These are phyloP conservation scores for Cyclotella cryptica DNA, from an alignment of 108 stramenopile species.

Conservation along the genomic window DNA sequence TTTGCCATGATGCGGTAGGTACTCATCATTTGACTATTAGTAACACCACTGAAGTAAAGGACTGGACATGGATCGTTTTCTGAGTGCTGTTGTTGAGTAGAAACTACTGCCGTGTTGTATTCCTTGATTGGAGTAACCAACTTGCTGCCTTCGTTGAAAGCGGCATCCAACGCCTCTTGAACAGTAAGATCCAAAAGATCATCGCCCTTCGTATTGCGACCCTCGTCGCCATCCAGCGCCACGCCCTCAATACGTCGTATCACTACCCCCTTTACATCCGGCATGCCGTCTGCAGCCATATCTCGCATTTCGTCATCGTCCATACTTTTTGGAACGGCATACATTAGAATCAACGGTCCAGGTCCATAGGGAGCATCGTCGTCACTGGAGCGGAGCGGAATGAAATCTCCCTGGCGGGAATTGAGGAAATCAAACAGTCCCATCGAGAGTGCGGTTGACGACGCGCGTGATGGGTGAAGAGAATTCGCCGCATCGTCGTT, in stretches of 20 bases:
- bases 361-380: conserved; percentile 58
- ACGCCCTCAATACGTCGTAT: conserved; percentile 42
- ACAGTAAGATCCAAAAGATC: conserved; percentile 56
- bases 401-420: conserved; percentile 64
- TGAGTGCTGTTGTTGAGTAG: conserved; percentile 3
- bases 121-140: not conserved
- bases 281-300: conserved; percentile 75
- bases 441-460: conserved; percentile 1
- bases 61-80: conserved; percentile 45
- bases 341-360: conserved; percentile 70
- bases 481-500: too few species aligned
- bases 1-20: conserved; percentile 66
- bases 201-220: not conserved
- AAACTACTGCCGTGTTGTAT: not conserved
- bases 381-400: conserved; percentile 45
- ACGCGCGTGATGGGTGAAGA: not conserved
- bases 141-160: conserved; percentile 2
- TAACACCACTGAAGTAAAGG: conserved; percentile 72
- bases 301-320: conserved; percentile 65
- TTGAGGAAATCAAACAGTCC: conserved; percentile 46
- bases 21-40: conserved; percentile 78
- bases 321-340: conserved; percentile 64
- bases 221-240: conserved; percentile 11
- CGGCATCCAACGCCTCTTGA: conserved; percentile 51
- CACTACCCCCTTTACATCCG: conserved; percentile 42